A percentile compares a stretch with the other conserved stretches of the same genome.
Conservation (phyloP, 306 rosid genomes). For the Rubus parviflorus region DNA sequence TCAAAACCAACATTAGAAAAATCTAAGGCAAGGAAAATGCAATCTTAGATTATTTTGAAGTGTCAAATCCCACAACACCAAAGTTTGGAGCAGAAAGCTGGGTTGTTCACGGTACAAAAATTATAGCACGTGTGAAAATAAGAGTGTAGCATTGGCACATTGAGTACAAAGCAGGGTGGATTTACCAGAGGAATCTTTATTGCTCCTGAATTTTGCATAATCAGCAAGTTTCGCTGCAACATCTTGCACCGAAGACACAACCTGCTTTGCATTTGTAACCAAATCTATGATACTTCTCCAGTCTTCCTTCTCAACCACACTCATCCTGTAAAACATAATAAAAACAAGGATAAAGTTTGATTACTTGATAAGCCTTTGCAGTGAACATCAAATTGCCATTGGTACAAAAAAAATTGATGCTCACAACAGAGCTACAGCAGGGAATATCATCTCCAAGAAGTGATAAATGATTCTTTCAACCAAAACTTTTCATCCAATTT, state of each 20-base stretch:
- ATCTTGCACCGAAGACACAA: conserved; percentile 80
- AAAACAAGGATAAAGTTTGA: conserved; percentile 13
- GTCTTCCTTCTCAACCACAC: conserved; percentile 78
- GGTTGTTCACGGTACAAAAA: neutral
- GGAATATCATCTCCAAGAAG: neutral
- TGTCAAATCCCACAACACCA: neutral
- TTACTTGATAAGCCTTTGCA: conserved; percentile 21
- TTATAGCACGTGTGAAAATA: neutral
- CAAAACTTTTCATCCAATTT: no score
- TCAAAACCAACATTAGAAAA: neutral
- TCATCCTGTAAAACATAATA: conserved; percentile 48
- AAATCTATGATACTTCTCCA: conserved; percentile 71
- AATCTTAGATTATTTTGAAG: neutral
- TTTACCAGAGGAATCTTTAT: conserved; percentile 49
- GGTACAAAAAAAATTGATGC: conserved; percentile 15
- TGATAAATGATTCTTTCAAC: neutral
- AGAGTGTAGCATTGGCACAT: neutral
- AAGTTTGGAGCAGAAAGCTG: neutral
- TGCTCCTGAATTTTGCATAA: conserved; percentile 65
- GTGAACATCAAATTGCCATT: conserved; percentile 21
- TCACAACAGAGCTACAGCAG: neutral
- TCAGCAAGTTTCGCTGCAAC: conserved; percentile 79
- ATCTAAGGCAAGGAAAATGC: neutral
- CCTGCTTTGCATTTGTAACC: conserved; percentile 88
- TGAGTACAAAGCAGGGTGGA: neutral